Evolutionary conservation across 176 grass and related monocot genomes (phyloP).

Genomic region (Ananas comosus): DNA sequence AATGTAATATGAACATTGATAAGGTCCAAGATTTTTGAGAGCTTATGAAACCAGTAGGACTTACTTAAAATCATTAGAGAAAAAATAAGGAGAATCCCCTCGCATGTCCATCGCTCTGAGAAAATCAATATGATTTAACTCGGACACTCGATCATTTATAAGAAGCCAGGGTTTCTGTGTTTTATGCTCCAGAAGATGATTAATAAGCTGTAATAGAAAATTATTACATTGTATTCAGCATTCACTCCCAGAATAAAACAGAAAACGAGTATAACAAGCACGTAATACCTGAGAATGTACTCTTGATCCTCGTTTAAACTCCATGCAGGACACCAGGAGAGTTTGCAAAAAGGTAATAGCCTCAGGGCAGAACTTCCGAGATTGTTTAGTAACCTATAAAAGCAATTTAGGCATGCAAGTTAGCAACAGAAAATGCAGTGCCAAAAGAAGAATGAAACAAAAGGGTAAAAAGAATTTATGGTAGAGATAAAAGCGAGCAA

Average conservation of each 20-base stretch:
- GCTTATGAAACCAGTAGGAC: background rate
- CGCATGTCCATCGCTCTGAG: conserved; percentile 52
- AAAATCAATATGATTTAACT: conserved; percentile 46
- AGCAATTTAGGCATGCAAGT: background rate
- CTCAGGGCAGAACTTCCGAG: conserved; percentile 82
- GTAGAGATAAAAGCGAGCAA: background rate
- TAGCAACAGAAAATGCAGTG: background rate
- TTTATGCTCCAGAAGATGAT: conserved; percentile 75
- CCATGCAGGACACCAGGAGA: conserved; percentile 58
- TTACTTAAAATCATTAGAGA: conserved; percentile 65
- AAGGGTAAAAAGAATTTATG: background rate
- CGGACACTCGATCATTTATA: conserved; percentile 34
- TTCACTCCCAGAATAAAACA: background rate
- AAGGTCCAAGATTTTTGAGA: background rate
- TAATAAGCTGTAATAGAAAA: conserved; percentile 38
- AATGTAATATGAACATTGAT: background rate
- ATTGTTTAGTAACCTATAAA: conserved; percentile 81
- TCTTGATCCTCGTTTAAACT: conserved; percentile 37
- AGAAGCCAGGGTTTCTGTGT: conserved; percentile 53
- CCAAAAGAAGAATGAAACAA: background rate
- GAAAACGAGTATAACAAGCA: background rate
- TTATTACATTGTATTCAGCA: conserved; percentile 5
- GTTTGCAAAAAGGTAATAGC: conserved; percentile 65
- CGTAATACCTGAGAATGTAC: conserved; percentile 38
- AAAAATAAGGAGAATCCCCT: conserved; percentile 50